Evolutionary conservation across 306 rosid genomes (phyloP).

Genomic region (Quercus agrifolia): DNA sequence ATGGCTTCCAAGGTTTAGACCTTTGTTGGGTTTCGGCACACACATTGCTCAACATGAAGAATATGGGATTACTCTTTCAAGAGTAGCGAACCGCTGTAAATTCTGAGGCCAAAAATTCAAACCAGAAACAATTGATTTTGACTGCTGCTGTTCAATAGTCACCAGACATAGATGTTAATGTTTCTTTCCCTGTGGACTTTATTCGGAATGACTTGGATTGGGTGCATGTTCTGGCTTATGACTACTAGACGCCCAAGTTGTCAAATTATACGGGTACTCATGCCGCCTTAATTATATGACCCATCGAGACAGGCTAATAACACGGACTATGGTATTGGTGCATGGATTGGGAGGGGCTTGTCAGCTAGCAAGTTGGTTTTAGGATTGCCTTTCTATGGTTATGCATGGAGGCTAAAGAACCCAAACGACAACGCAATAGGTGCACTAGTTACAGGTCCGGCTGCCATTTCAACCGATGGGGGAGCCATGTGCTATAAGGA

Average conservation of each 20-base stretch:
- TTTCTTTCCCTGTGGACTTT: slow-evolving; percentile 13
- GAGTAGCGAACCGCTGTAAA: slow-evolving; percentile 39
- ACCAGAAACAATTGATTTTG: slow-evolving; percentile 9
- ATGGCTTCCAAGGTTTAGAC: slow-evolving; percentile 49
- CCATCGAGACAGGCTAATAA: neutral
- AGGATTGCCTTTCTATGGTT: slow-evolving; percentile 46
- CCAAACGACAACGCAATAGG: slow-evolving; percentile 20
- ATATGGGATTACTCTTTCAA: slow-evolving; percentile 27
- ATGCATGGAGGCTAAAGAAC: slow-evolving; percentile 34
- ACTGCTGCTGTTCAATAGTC: slow-evolving; percentile 36
- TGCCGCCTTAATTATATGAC: slow-evolving; percentile 20
- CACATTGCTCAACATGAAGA: slow-evolving; percentile 16
- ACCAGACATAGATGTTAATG: neutral
- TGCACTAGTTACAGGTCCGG: slow-evolving; percentile 16
- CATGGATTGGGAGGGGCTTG: slow-evolving; percentile 28
- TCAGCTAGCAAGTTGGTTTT: slow-evolving; percentile 22
- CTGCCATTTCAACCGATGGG: slow-evolving; percentile 1
- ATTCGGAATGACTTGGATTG: slow-evolving; percentile 25
- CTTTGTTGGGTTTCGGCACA: slow-evolving; percentile 34
- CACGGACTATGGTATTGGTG: slow-evolving; percentile 26
- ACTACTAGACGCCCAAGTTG: slow-evolving; percentile 16
- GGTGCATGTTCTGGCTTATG: slow-evolving; percentile 33
- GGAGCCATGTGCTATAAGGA: slow-evolving; percentile 20
- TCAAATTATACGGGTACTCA: slow-evolving; percentile 1
- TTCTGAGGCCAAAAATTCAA: slow-evolving; percentile 21